phyloP scores from a whole-genome alignment of 352 stramenopile species.

The Plasmopara halstedii region DNA sequence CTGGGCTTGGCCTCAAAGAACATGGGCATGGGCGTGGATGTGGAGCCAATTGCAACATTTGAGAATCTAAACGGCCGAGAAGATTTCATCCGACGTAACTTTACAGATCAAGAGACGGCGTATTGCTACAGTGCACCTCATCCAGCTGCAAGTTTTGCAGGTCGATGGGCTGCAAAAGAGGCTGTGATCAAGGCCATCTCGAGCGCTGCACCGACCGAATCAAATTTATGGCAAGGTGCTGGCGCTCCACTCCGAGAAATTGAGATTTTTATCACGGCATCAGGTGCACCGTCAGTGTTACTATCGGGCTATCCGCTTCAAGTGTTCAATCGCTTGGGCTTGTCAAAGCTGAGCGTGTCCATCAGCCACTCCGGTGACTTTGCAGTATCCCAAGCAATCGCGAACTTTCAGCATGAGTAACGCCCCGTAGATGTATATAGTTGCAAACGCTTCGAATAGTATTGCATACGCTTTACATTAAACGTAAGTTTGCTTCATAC shows the following conservation, averaged over 20 bases:
- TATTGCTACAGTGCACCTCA: slow-evolving; percentile 79
- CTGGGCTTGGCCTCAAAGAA: slow-evolving; percentile 43
- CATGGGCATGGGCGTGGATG: slow-evolving; percentile 73
- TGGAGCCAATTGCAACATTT: slow-evolving; percentile 80
- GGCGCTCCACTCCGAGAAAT: slow-evolving; percentile 76
- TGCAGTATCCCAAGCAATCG: slow-evolving; percentile 77
- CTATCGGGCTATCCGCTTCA: slow-evolving; percentile 69
- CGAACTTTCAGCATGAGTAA: slow-evolving; percentile 32
- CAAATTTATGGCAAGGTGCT: slow-evolving; percentile 67
- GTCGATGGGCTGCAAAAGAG: slow-evolving; percentile 85
- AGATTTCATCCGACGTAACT: slow-evolving; percentile 83
- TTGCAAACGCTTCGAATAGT: too few relatives aligned
- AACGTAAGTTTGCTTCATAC: too few relatives aligned
- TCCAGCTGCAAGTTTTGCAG: slow-evolving; percentile 80
- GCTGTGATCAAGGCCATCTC: slow-evolving; percentile 89
- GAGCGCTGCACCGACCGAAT: slow-evolving; percentile 48
- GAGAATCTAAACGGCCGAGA: slow-evolving; percentile 68
- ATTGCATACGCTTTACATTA: too few relatives aligned
- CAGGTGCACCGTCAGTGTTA: slow-evolving; percentile 65
- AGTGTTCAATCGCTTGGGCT: slow-evolving; percentile 67
- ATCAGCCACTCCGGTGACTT: slow-evolving; percentile 88
- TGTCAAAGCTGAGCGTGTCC: slow-evolving; percentile 74
- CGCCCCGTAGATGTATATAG: background rate
- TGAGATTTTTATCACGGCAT: slow-evolving; percentile 77
- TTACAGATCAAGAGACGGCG: slow-evolving; percentile 79